phyloP scores from a whole-genome alignment of 352 stramenopile species.

The Bremia lactucae region DNA sequence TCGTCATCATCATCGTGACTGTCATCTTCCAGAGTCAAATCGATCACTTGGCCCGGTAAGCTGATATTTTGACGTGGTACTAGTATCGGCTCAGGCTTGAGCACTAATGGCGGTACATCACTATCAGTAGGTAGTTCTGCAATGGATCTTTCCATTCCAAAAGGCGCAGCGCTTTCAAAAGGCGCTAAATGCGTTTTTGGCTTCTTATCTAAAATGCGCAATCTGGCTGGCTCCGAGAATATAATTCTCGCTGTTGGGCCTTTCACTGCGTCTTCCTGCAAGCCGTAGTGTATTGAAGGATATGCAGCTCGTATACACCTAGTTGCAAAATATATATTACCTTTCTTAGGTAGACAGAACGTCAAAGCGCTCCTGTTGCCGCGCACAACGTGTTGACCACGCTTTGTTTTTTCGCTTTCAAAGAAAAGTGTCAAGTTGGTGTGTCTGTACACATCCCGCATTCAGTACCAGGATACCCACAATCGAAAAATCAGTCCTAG shows the following conservation, averaged over 20 bases:
- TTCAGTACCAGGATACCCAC: conserved; percentile 3
- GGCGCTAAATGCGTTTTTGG: too few relatives aligned
- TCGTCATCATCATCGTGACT: too few relatives aligned
- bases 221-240: conserved; percentile 7
- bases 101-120: neutral
- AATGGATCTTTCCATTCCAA: conserved; percentile 5
- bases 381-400: neutral
- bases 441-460: conserved; percentile 11
- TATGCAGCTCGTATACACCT: neutral
- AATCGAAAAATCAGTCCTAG: conserved; percentile 4
- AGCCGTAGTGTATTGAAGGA: conserved; percentile 10
- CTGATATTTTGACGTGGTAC: neutral
- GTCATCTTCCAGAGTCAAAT: conserved; percentile 48
- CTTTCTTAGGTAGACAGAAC: too few relatives aligned
- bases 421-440: conserved; percentile 10
- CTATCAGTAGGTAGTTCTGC: neutral
- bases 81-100: conserved; percentile 11
- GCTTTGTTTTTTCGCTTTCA: conserved; percentile 2
- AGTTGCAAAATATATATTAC: too few relatives aligned
- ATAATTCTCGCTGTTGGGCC: conserved; percentile 17
- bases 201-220: conserved; percentile 10
- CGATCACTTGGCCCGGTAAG: conserved; percentile 23
- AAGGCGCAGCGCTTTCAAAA: conserved; percentile 4
- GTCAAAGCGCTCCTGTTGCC: too few relatives aligned
- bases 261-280: conserved; percentile 33